Base-by-base conservation (phyloP, 2,329 filamentous ascomycete species). In the Sphaerulina vaccinii region DNA sequence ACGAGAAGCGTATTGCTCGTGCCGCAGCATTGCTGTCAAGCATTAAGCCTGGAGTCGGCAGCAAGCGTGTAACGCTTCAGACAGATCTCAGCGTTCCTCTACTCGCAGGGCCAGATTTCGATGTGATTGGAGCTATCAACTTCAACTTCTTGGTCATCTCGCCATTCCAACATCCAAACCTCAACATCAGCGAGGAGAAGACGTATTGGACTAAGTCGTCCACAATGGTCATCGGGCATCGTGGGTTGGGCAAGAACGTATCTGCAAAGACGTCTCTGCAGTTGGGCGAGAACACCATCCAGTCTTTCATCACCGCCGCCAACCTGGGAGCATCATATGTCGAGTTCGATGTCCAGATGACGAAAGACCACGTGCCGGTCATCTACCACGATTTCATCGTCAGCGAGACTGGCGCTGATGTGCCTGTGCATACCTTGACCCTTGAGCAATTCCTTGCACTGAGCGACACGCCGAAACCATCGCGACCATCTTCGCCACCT, bases 381-480 rank as follows among this genome's bases (percentile, higher is more conserved):
- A 96, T 99, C 64, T 99, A 99, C 68, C 93, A 99, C 68, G 93
- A 99, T 70, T 99, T 99, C 66, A 78, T 97, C 11, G 93, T 99
- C 68, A 96, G 90, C 67, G 93, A 99, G 72, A 97, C 93, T 0
- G 93, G 95, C 8, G 93, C 96, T 48, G 93, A 99, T 66, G 93
- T 93, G 0, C 93, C 93, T 0, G 92, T 99, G 1, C 93, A 99
- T 68, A 95, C 90, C 0, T 76, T 99, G 58, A 99, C 93, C 0
- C 75, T 97, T 3, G 92, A 99, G 66, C 93, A 96, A 77, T 97
- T 97, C 67, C 79, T 97, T 16, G 62, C 64, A 13, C 54, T 65
- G 3, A 64, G 60, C 40, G 61, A 66, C 13, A 57, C 56, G 13
- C 56, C 60, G 13, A 57, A 56, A 27, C 45, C 47, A 5, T 60